Evolutionary conservation across 257 asterid genomes (phyloP), one percentile per base, ranked within the genome.

Genomic region (Solanum appendiculatum): DNA sequence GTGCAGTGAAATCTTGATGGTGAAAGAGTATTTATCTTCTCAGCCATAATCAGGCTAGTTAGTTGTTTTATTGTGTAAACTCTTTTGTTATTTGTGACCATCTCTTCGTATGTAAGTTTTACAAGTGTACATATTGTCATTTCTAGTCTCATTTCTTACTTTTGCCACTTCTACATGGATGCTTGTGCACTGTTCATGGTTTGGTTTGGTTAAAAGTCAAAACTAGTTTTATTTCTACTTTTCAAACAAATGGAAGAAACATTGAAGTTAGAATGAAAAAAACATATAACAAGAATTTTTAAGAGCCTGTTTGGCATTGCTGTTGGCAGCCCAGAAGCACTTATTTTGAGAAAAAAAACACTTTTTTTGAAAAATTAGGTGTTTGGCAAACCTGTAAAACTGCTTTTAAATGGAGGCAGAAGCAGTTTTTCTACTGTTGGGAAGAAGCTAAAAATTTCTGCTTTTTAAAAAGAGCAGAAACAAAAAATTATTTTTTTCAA

Each of bases 1-100:
- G 34, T 93, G 95, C 48, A 83, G 89, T 48, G 98, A 95, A 92
- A 94, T 94, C 64, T 87, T 95, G 90, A 95, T 95, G 98, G 96
- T 95, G 86, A 94, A 90, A 87, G 95, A 95, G 86, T 90, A 88
- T 88, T 89, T 48, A 29, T 66, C 64, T 83, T 60, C 86, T 68
- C 23, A 81, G 85, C 68, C 68, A 48, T 31, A 81, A 48, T 29
- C 44, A 29, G 21, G 85, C 85, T 81, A 81, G 85, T 31, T 81
- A 31, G 68, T 63, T 27, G 68, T 48, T 29, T 6, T 27, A 13
- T 48, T 46, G 66, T 80, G 66, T 29, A 42, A 80, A 80, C 40
- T 18, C 66, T 80, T 44, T 44, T 80, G 63, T 18, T 46, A 27
- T 13, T 36, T 13, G 36, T 80, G 27, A 5, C 85, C 31, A 29